Evolutionary conservation across 345 rosid genomes (phyloP), one percentile per base, ranked within the genome.

Genomic region (Gossypium australe): DNA sequence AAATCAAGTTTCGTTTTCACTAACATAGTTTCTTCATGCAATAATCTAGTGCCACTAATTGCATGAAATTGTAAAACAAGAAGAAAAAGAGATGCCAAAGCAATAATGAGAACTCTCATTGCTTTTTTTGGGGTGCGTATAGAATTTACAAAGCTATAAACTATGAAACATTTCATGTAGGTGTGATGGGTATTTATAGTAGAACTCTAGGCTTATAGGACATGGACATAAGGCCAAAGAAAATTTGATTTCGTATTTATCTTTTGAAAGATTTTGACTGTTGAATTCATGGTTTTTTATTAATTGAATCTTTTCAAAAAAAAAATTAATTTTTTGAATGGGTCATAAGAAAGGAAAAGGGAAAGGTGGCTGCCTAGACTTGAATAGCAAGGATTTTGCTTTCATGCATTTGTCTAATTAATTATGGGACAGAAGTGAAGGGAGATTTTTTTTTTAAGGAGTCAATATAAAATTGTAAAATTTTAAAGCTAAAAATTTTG

Each of bases 211-310:
- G n/a, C 41, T 9, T 67, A 67, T 16, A 24, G 34, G 5, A 59
- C 24, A 24, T 58, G 12, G 13, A 25, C 60, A 80, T 73, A 48
- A 49, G 16, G 14, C 1, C n/a, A 14, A 16, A n/a, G 24, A 22
- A 45, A 58, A 17, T 12, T 9, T 72, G 65, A 14, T 44, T 2
- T 59, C 3, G 8, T 20, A 53, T 71, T 45, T 29, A 45, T 67
- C 53, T 51, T 67, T 52, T 67, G 77, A 73, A 62, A 52, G 81
- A 45, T 63, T 77, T 77, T 78, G 87, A 80, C 74, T 71, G 20
- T 78, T 82, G 89, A 86, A 83, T 73, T 17, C 25, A 13, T 17
- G 58, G 57, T 14, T 68, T 68, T 68, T 68, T 68, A 27, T 48
- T 24, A 47, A 3, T 12, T 47, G 38, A 20, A 66, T 41, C 52